A percentile compares a stretch with the other conserved stretches of the same genome.
These are phyloP conservation scores for Corylus avellana DNA, from an alignment of 306 rosid species.

Conservation along the genomic window DNA sequence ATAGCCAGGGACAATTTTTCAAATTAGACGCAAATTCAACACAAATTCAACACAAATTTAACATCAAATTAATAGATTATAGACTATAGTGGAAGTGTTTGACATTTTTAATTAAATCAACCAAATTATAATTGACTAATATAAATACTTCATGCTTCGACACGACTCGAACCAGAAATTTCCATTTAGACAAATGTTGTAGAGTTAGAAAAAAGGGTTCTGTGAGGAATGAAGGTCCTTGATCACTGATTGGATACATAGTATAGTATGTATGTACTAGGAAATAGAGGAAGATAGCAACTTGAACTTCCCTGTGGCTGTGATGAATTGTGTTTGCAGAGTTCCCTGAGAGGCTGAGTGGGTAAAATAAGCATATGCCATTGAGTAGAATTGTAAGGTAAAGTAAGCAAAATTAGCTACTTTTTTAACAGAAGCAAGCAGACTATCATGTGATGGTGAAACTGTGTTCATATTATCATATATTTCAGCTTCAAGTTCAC, in stretches of 20 bases:
- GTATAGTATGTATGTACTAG: not conserved
- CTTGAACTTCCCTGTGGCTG: not conserved
- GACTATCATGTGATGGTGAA: constrained; percentile 25
- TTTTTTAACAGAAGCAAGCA: constrained; percentile 37
- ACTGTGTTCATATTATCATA: constrained; percentile 24
- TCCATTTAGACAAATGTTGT: not conserved
- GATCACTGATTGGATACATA: not conserved
- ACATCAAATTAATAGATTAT: too few species aligned
- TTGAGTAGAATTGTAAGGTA: not conserved
- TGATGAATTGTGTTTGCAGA: constrained; percentile 4
- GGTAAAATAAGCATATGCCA: constrained; percentile 16
- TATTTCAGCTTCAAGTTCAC: constrained; percentile 41
- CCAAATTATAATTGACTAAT: too few species aligned
- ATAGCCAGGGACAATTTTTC: too few species aligned
- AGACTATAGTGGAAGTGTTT: too few species aligned
- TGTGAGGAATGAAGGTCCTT: not conserved
- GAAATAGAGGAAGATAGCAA: not conserved
- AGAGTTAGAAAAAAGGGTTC: too few species aligned
- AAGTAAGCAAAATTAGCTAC: constrained; percentile 24
- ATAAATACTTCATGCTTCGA: too few species aligned
- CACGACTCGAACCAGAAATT: too few species aligned
- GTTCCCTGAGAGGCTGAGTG: not conserved
- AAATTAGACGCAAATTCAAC: too few species aligned
- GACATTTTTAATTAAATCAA: too few species aligned
- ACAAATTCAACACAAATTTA: too few species aligned